Base-by-base conservation (phyloP, 305 asterid genomes). In the Solanum hybrid region DNA sequence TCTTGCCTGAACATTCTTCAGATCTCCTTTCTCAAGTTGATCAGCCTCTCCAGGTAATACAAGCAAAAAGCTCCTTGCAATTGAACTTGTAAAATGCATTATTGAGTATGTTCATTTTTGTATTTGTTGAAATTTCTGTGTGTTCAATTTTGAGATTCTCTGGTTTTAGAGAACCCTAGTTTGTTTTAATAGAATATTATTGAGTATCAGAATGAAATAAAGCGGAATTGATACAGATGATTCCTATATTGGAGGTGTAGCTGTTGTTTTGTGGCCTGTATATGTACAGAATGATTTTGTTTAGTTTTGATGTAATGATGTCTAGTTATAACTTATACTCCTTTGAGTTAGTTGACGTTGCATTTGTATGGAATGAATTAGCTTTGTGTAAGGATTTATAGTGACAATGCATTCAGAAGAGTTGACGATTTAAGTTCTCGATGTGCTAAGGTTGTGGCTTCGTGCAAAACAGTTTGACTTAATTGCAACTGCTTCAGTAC, bases 11-110 rank as follows among this genome's bases (percentile, higher is more conserved):
- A 84, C 97, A 97, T 92, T 95, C 99, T 89, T 93, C 98, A 69
- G 99, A 96, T 97, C 99, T 97, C 90, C 99, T 96, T 90, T 97
- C 99, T 88, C 99, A 97, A 95, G 93, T 96, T 88, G 99, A 97
- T 89, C 99, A 96, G 91, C 99, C 99, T 87, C 97, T 97, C 82
- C 98, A 95, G 99, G 99, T 97, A 75, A 32, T 1, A 37, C 35
- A 4, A 24, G 10, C 79, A 7, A 11, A 80, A 1, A 40, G 2
- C 36, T 29, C 72, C 6, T 42, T 5, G 8, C 87, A 82, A 27
- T 9, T 29, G 13, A 45, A 82, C 72, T 15, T 82, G 29, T 79
- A n/a, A 17, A 5, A 45, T 9, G 29, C 72, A 29, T 27, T 88
- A 0, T 81, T 29, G 34, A 37, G 7, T 36, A 22, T 73, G 9